Evolutionary conservation across 495 filamentous ascomycete genomes (phyloP), one percentile per base, ranked within the genome.

Genomic region (Neurospora hispaniola): DNA sequence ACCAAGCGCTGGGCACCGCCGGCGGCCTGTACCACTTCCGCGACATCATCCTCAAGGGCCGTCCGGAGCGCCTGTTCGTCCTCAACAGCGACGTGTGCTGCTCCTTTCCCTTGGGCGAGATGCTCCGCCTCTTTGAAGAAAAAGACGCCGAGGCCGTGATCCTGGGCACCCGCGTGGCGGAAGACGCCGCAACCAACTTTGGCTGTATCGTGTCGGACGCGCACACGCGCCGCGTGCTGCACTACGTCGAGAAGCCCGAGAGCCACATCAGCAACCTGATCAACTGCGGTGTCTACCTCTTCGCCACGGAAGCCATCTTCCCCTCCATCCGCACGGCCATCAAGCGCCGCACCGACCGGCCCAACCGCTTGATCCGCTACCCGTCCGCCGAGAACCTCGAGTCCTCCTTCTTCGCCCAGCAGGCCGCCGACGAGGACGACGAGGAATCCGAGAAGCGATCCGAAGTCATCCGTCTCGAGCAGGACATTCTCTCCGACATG

Each of bases 171-270:
- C 88, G 93, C 35, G 94, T 99, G 42, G 89, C 88, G 81, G 94
- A 97, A 77, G 96, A 98, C 35, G 90, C 95, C 14, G 96, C 96
- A 16, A 91, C 88, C 74, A 98, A 98, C 85, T 99, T 98, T 77
- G 96, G 96, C 69, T 99, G 96, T 86, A 97, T 99, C 75, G 96
- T 99, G 35, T 94, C 93, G 62, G 96, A 99, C 79, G 86, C 93
- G 14, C 93, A 97, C 83, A 97, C 93, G 78, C 94, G 94, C 81
- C 93, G 94, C 69, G 96, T 99, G 69, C 90, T 98, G 66, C 96
- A 99, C 85, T 99, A 99, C 84, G 96, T 99, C 81, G 96, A 99
- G 88, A 98, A 98, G 86, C 96, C 96, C 73, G 96, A 99, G 82
- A 96, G 93, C 69, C 93, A 97, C 83, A 98, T 99, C 82, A 96